phyloP scores from a whole-genome alignment of 192 early-diverging fungal species.

The Phlyctochytrium planicorne region DNA sequence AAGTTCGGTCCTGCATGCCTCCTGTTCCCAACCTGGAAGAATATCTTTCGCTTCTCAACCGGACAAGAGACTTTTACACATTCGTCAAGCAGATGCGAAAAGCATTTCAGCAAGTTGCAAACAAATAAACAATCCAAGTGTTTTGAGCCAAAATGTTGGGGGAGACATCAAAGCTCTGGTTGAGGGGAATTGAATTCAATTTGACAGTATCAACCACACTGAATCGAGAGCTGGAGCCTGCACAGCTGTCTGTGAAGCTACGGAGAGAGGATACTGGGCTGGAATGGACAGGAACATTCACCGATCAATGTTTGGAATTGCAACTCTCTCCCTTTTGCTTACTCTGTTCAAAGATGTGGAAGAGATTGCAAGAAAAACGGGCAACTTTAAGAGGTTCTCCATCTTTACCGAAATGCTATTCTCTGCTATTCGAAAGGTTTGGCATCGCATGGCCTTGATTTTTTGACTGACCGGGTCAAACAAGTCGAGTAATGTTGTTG shows the following conservation, averaged over 20 bases:
- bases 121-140: no score
- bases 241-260: no score
- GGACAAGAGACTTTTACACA: neutral
- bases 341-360: constrained; percentile 43
- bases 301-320: neutral
- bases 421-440: constrained; percentile 33
- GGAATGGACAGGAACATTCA: neutral
- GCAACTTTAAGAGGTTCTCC: constrained; percentile 54
- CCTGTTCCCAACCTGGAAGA: neutral
- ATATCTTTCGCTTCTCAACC: neutral
- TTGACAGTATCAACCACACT: no score
- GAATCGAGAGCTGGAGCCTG: no score
- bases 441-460: neutral
- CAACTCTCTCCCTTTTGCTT: neutral
- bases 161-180: no score
- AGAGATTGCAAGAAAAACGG: constrained; percentile 54
- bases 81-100: neutral
- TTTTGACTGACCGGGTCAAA: constrained; percentile 10
- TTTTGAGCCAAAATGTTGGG: no score
- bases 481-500: constrained; percentile 13
- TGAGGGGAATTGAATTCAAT: no score
- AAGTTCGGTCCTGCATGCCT: no score
- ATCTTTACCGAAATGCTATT: constrained; percentile 54
- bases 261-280: no score
- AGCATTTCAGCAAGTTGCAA: no score